These are phyloP conservation scores for Harringtonia lauricola DNA, from an alignment of 2,329 filamentous ascomycete species.

Conservation along the genomic window DNA sequence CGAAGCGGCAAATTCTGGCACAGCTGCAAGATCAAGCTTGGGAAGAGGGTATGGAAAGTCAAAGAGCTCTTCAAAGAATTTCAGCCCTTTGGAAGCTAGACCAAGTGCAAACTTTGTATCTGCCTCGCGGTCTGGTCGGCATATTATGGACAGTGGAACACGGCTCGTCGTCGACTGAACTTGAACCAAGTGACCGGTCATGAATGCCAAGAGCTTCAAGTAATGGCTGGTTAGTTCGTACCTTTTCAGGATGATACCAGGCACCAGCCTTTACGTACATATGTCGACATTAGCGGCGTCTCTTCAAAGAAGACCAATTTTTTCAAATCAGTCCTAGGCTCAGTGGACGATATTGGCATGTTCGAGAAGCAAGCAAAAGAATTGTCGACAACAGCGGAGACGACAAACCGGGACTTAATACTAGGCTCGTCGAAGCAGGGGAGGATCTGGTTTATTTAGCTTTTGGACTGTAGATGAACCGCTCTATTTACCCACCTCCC, in stretches of 20 bases:
- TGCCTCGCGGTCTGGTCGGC: neutral
- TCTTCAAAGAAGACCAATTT: too few relatives aligned
- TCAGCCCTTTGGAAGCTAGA: neutral
- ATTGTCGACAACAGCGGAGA: neutral
- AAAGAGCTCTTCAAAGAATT: neutral
- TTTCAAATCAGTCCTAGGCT: neutral
- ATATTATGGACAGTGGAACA: neutral
- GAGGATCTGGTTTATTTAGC: too few relatives aligned
- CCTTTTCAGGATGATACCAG: too few relatives aligned
- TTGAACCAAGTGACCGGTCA: neutral
- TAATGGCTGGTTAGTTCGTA: neutral
- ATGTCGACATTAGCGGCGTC: too few relatives aligned
- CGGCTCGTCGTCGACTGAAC: neutral
- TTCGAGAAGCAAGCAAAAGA: neutral
- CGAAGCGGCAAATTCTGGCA: neutral
- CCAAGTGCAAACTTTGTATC: neutral
- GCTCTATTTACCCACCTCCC: neutral
- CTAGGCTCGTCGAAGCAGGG: neutral
- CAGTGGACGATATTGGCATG: neutral
- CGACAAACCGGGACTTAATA: neutral
- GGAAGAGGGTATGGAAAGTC: neutral
- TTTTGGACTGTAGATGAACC: neutral
- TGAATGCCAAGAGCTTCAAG: neutral
- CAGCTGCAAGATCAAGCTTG: neutral
- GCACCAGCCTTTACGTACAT: too few relatives aligned